Conservation (phyloP, 306 rosid genomes). For the Fragaria ananassa region DNA sequence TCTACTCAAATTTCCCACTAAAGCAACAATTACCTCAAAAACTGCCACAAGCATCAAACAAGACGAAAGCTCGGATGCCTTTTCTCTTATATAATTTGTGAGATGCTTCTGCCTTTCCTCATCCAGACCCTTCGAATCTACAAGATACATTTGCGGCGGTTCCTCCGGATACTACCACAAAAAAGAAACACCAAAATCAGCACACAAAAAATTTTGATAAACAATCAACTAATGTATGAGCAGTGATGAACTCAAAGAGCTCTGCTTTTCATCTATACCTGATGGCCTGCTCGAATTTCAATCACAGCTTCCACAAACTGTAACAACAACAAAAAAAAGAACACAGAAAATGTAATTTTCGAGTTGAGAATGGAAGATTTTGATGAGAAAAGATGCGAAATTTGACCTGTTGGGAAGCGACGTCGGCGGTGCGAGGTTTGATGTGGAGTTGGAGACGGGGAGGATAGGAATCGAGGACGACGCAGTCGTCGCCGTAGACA, state of each 20-base stretch:
- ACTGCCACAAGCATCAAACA: constrained; percentile 72
- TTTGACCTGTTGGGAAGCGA: constrained; percentile 63
- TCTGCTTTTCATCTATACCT: constrained; percentile 42
- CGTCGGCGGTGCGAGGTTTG: constrained; percentile 87
- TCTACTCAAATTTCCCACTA: not conserved
- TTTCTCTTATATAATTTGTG: constrained; percentile 37
- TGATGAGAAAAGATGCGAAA: not conserved
- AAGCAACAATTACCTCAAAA: constrained; percentile 59
- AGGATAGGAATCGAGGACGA: constrained; percentile 49
- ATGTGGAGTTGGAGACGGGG: constrained; percentile 64
- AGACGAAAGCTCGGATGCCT: constrained; percentile 52
- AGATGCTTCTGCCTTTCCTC: constrained; percentile 51
- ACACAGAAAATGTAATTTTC: not conserved
- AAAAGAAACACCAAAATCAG: not conserved
- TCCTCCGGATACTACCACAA: constrained; percentile 63
- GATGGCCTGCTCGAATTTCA: constrained; percentile 41
- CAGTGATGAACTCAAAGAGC: not conserved
- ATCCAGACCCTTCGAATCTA: constrained; percentile 72
- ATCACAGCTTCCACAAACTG: constrained; percentile 78
- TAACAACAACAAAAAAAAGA: not conserved
- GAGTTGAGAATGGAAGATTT: not conserved
- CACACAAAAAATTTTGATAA: not conserved
- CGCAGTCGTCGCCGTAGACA: constrained; percentile 64
- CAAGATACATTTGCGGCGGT: constrained; percentile 48
- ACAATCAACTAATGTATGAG: not conserved